These are phyloP conservation scores for Naganishia antarctica DNA, from an alignment of 768 basidiomycete species.

Conservation along the genomic window DNA sequence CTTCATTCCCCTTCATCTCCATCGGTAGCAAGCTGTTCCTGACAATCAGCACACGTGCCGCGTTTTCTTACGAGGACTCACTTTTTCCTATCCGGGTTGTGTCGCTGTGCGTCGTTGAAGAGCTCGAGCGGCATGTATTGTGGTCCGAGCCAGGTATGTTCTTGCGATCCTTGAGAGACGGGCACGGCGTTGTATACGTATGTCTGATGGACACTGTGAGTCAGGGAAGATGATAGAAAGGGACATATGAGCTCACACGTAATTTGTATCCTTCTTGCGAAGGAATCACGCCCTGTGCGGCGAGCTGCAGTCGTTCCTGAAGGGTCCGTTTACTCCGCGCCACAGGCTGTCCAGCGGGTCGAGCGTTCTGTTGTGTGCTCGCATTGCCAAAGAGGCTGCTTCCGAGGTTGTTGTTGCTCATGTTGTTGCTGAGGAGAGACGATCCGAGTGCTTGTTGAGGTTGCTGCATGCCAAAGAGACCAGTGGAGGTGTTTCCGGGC, in stretches of 20 bases:
- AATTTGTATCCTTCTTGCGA: conserved; percentile 18
- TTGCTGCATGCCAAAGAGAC: background rate
- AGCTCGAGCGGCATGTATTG: conserved; percentile 19
- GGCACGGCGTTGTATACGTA: conserved; percentile 26
- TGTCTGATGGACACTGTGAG: background rate
- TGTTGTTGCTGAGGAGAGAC: background rate
- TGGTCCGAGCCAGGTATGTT: conserved; percentile 21
- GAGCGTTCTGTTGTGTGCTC: background rate
- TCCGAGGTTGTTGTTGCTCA: background rate
- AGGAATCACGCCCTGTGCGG: conserved; percentile 19
- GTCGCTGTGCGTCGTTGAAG: conserved; percentile 23
- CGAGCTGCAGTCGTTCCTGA: conserved; percentile 24
- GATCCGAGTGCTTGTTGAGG: background rate
- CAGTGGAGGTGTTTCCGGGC: background rate
- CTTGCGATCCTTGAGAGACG: conserved; percentile 5
- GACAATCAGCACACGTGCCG: background rate
- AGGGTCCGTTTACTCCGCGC: conserved; percentile 19
- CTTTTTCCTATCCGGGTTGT: conserved; percentile 23
- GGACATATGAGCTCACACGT: background rate
- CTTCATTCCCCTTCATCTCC: conserved; percentile 25
- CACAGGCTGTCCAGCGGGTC: background rate
- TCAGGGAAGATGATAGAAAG: background rate
- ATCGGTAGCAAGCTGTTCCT: conserved; percentile 22
- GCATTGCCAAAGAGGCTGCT: conserved; percentile 8
- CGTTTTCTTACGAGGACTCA: background rate